Conservation (phyloP, 306 rosid species). For the Crataegus laevigata region DNA sequence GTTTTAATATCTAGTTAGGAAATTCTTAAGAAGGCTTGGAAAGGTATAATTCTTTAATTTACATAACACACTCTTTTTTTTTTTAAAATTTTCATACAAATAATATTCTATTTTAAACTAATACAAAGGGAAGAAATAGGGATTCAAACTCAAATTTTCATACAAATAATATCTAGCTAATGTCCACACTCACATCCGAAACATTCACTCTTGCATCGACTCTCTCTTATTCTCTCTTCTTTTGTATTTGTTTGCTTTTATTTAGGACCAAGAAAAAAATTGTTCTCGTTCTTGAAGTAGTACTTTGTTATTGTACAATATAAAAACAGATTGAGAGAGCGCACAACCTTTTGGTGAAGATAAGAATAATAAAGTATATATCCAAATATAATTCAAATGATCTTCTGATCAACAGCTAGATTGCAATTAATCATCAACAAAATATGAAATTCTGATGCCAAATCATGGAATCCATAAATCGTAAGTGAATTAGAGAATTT, state of each 20-base stretch:
- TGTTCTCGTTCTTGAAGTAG: neutral
- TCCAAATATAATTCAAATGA: conserved; percentile 9
- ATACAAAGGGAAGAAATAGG: too few species aligned
- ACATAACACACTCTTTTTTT: neutral
- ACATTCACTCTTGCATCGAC: too few species aligned
- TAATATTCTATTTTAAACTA: too few species aligned
- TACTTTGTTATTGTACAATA: neutral
- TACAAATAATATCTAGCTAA: too few species aligned
- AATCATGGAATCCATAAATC: conserved; percentile 26
- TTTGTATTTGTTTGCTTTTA: neutral
- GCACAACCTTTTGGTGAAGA: conserved; percentile 15
- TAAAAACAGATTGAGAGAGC: neutral
- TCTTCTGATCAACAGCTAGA: conserved; percentile 15
- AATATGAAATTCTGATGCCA: conserved; percentile 28
- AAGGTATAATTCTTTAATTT: too few species aligned
- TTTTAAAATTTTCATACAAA: neutral
- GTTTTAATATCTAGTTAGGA: neutral
- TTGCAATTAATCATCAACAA: conserved; percentile 11
- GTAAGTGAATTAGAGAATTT: conserved; percentile 38
- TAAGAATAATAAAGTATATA: conserved; percentile 1
- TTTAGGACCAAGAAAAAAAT: neutral
- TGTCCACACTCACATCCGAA: neutral
- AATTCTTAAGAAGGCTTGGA: neutral
- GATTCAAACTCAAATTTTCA: neutral
- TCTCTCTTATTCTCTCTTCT: neutral